phyloP scores from a whole-genome alignment of 352 stramenopile species.

The Plasmopara viticola region DNA sequence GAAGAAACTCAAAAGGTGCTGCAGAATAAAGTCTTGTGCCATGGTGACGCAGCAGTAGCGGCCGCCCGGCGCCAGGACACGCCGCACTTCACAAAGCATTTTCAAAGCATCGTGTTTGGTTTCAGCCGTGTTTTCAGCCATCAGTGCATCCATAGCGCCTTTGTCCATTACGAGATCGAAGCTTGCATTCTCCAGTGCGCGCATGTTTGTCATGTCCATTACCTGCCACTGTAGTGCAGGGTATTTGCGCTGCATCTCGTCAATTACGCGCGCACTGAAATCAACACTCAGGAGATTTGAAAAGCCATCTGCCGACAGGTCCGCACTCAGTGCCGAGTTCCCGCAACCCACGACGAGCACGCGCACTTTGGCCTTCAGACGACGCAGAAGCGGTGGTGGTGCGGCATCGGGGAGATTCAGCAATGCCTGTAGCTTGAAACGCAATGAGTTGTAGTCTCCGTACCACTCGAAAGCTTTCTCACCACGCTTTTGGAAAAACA shows the following conservation, averaged over 20 bases:
- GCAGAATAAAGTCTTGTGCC: slow-evolving; percentile 71
- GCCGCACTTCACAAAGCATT: slow-evolving; percentile 64
- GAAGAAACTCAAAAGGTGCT: slow-evolving; percentile 53
- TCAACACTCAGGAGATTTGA: slow-evolving; percentile 56
- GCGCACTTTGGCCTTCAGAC: slow-evolving; percentile 35
- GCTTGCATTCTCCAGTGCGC: slow-evolving; percentile 23
- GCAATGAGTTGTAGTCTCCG: slow-evolving; percentile 46
- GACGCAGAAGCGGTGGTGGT: slow-evolving; percentile 17
- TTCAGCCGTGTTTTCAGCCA: slow-evolving; percentile 42
- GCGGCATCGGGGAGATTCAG: slow-evolving; percentile 24
- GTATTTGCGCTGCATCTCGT: slow-evolving; percentile 67
- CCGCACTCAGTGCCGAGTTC: slow-evolving; percentile 61
- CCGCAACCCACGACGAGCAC: slow-evolving; percentile 75
- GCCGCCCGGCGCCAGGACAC: slow-evolving; percentile 48
- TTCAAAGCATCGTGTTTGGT: slow-evolving; percentile 37
- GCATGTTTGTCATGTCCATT: slow-evolving; percentile 79
- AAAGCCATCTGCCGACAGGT: slow-evolving; percentile 60
- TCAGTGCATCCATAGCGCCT: slow-evolving; percentile 70
- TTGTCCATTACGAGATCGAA: slow-evolving; percentile 82
- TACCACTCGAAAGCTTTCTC: slow-evolving; percentile 81
- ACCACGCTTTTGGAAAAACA: slow-evolving; percentile 66
- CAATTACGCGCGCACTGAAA: slow-evolving; percentile 67
- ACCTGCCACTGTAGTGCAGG: slow-evolving; percentile 56
- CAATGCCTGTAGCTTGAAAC: slow-evolving; percentile 25
- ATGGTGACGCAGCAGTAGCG: slow-evolving; percentile 77